phyloP scores from a whole-genome alignment of 108 stramenopile genomes.

The Fistulifera solaris region DNA sequence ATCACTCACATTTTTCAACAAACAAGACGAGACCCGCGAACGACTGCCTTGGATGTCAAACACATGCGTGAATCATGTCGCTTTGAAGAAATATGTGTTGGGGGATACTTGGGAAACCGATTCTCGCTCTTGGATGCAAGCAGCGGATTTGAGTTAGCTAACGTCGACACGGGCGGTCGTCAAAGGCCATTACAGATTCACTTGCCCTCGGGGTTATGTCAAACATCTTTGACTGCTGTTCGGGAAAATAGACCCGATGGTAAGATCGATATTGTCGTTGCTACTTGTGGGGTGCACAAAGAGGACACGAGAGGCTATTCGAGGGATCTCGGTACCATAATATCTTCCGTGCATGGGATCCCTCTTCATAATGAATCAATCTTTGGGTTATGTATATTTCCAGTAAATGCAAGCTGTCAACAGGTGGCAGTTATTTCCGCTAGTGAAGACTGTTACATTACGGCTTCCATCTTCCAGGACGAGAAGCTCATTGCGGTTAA shows the following conservation, averaged over 20 bases:
- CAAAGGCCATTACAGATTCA: conserved; percentile 30
- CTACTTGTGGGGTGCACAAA: conserved; percentile 21
- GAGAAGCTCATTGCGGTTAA: conserved; percentile 22
- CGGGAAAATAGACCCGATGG: background rate
- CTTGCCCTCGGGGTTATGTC: conserved; percentile 7
- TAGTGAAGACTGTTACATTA: conserved; percentile 62
- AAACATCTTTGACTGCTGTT: background rate
- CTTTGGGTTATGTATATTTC: conserved; percentile 41
- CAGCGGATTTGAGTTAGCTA: conserved; percentile 51
- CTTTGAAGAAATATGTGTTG: conserved; percentile 24
- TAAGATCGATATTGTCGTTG: background rate
- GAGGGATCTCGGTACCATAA: conserved; percentile 1
- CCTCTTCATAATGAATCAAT: conserved; percentile 49
- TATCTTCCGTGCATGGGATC: conserved; percentile 21
- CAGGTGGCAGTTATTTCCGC: conserved; percentile 34
- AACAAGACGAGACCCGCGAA: background rate
- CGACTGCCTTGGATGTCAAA: conserved; percentile 16
- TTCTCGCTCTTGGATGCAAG: conserved; percentile 42
- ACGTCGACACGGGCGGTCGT: conserved; percentile 54
- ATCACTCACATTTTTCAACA: too few relatives aligned
- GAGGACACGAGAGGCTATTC: conserved; percentile 20
- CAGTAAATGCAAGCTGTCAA: conserved; percentile 11
- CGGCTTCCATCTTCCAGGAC: conserved; percentile 27
- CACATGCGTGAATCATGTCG: background rate
- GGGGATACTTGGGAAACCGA: conserved; percentile 59